Base-by-base conservation (phyloP, 805 yeast genomes). In the Komagataella ulmi region DNA sequence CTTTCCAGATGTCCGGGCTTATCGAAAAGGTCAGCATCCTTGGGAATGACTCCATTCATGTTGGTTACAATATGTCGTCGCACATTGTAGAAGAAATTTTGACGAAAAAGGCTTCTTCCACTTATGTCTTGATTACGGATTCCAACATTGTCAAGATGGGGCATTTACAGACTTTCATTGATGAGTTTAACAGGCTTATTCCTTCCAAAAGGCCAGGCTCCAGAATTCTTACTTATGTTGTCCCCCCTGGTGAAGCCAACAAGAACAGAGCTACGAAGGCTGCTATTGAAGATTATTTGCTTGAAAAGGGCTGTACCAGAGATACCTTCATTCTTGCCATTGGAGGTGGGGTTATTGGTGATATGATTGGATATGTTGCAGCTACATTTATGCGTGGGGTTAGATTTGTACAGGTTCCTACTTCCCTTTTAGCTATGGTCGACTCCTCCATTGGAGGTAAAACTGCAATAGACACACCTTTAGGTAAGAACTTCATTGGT, bases 311-410 rank as follows among this genome's bases (percentile, higher is more conserved):
- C 23, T 93, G 99, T 67, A 93, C 98, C 14, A 80, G 99, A 68
- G 99, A 93, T 65, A 89, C 98, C 2, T 88, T 93, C 23, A 81
- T 93, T 53, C 69, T 93, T 49, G 99, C 99, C 7, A 80, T 93
- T 54, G 99, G 99, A 55, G 99, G 99, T 58, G 99, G 99, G 59
- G 95, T 93, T 50, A 91, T 93, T 66, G 99, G 99, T 54, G 99
- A 93, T 64, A 91, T 93, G 99, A 87, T 91, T 57, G 99, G 99
- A 3, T 93, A 81, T 65, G 98, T 93, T 46, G 99, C 99, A n/a
- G 91, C 99, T 36, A 93, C 99, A 2, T 93, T 93, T 66, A 93
- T 93, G 99, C 79, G 99, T 65, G 99, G 99, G 53, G 95, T 93
- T 7, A 77, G 96, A 56, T 88, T 89, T 53, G 83, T 89, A 47